Evolutionary conservation across 2,329 filamentous ascomycete genomes (phyloP).

Genomic region (Penicillium sp.): DNA sequence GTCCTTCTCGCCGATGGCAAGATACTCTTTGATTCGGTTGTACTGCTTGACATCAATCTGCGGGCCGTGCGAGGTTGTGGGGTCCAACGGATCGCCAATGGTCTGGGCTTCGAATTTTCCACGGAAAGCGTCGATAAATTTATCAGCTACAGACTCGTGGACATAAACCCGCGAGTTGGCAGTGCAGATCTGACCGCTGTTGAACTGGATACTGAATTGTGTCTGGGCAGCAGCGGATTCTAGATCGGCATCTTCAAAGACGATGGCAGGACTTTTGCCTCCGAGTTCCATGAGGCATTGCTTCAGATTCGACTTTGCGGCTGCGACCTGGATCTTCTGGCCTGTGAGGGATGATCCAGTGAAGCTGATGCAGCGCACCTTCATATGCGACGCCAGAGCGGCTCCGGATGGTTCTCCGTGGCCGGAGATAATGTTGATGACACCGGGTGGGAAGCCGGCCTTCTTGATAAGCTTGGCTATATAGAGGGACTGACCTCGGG

Average conservation of each 20-base stretch:
- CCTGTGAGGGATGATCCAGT: slow-evolving; percentile 61
- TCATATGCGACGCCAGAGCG: slow-evolving; percentile 58
- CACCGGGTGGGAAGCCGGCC: slow-evolving; percentile 47
- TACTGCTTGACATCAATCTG: slow-evolving; percentile 81
- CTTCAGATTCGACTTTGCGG: slow-evolving; percentile 40
- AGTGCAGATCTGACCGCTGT: slow-evolving; percentile 63
- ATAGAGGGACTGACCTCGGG: slow-evolving; percentile 29
- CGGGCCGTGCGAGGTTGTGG: slow-evolving; percentile 79
- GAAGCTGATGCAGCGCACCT: slow-evolving; percentile 62
- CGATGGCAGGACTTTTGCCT: slow-evolving; percentile 36
- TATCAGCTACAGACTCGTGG: slow-evolving; percentile 80
- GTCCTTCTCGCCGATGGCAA: slow-evolving; percentile 64
- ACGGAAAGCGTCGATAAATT: slow-evolving; percentile 78
- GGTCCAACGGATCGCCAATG: slow-evolving; percentile 76
- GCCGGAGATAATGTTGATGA: slow-evolving; percentile 58
- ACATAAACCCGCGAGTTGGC: slow-evolving; percentile 73
- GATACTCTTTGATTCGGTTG: slow-evolving; percentile 77
- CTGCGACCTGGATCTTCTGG: slow-evolving; percentile 50
- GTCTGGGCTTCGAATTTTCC: slow-evolving; percentile 68
- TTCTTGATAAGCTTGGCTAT: slow-evolving; percentile 40
- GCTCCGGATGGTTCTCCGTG: slow-evolving; percentile 60
- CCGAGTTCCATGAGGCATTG: slow-evolving; percentile 37
- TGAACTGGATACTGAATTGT: slow-evolving; percentile 53
- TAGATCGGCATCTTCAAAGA: slow-evolving; percentile 46
- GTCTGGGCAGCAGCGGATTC: slow-evolving; percentile 47